Conservation (phyloP, 768 basidiomycete genomes). For the Antrodiella citrinella region DNA sequence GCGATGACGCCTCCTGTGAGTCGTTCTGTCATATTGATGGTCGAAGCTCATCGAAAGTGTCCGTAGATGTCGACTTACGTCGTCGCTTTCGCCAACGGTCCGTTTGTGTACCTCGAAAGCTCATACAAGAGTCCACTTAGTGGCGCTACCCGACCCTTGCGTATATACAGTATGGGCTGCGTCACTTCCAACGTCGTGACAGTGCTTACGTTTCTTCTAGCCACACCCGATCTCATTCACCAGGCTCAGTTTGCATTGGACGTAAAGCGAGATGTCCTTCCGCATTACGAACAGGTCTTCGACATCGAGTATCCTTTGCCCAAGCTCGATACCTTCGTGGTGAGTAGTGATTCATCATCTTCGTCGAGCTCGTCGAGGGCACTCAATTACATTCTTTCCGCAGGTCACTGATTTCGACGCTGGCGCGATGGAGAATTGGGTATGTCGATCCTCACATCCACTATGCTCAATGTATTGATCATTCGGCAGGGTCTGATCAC, state of each 20-base stretch:
- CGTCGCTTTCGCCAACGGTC: constrained; percentile 80
- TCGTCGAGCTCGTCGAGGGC: constrained; percentile 18
- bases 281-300: constrained; percentile 89
- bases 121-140: constrained; percentile 75
- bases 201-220: constrained; percentile 18
- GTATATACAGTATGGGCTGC: constrained; percentile 59
- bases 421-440: constrained; percentile 95
- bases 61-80: constrained; percentile 77
- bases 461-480: neutral
- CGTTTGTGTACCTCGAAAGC: constrained; percentile 65
- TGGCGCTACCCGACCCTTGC: constrained; percentile 72
- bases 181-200: neutral
- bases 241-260: constrained; percentile 86
- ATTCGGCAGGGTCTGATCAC: constrained; percentile 66
- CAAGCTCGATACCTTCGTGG: constrained; percentile 89
- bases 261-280: constrained; percentile 72
- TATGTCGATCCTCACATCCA: neutral
- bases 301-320: constrained; percentile 89
- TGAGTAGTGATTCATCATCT: constrained; percentile 8
- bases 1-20: constrained; percentile 64
- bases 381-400: constrained; percentile 12
- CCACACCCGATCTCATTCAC: constrained; percentile 73
- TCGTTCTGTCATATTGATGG: neutral
- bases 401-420: constrained; percentile 81
- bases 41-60: neutral